Conservation (phyloP, 768 basidiomycete species). For the Infundibulicybe gibba region DNA sequence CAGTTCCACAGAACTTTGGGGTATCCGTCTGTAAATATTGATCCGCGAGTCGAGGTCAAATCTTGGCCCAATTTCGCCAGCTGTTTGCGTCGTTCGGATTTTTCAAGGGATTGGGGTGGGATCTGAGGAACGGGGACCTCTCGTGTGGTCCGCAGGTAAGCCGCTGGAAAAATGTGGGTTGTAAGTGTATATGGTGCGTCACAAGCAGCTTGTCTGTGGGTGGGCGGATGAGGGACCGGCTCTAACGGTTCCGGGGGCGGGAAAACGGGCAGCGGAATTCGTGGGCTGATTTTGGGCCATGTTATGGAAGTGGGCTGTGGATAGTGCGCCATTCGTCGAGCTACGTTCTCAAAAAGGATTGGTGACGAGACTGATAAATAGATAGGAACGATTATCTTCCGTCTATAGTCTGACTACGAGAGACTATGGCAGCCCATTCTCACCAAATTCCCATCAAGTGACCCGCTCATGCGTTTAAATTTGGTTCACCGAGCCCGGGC, state of each 20-base stretch:
- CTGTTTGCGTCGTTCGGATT: slow-evolving; percentile 28
- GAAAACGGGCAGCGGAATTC: slow-evolving; percentile 28
- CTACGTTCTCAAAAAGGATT: too few species aligned
- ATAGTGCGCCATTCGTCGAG: slow-evolving; percentile 4
- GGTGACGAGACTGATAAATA: too few species aligned
- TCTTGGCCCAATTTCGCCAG: slow-evolving; percentile 17
- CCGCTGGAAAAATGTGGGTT: slow-evolving; percentile 55
- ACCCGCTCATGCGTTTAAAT: too few species aligned
- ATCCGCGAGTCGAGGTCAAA: slow-evolving; percentile 25
- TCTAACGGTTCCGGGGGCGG: slow-evolving; percentile 32
- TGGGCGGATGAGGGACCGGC: slow-evolving; percentile 31
- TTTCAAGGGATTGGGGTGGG: slow-evolving; percentile 25
- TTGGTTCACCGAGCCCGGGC: too few species aligned
- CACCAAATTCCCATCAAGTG: too few species aligned
- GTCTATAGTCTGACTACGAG: too few species aligned
- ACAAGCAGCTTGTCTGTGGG: slow-evolving; percentile 28
- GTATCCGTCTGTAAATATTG: slow-evolving; percentile 31
- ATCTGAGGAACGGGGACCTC: slow-evolving; percentile 31
- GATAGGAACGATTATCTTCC: too few species aligned
- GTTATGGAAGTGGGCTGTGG: slow-evolving; percentile 20
- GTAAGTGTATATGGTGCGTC: slow-evolving; percentile 36
- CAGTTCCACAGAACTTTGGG: slow-evolving; percentile 60
- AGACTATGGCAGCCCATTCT: too few species aligned
- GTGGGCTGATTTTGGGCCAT: slow-evolving; percentile 20
- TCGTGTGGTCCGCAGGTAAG: slow-evolving; percentile 43